These are phyloP conservation scores for Nelumbo lutea DNA, from an alignment of 164 flowering plant genomes.

Conservation along the genomic window DNA sequence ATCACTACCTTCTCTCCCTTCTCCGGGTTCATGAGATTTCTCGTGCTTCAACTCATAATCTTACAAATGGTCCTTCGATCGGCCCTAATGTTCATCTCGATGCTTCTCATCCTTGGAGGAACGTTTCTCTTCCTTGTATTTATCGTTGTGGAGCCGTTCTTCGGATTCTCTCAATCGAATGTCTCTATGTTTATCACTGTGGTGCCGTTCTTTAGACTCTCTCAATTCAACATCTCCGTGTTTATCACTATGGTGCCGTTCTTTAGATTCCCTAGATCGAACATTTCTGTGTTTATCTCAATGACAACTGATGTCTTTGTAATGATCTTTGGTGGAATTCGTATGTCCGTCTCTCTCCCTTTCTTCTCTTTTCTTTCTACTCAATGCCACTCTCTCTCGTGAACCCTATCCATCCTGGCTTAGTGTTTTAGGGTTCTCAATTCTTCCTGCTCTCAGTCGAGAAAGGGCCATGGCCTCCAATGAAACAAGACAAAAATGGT, in stretches of 20 bases:
- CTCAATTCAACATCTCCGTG: conserved; percentile 6
- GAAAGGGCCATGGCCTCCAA: too few relatives aligned
- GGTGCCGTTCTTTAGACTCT: conserved; percentile 12
- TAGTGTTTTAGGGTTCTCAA: neutral
- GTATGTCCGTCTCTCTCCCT: conserved; percentile 17
- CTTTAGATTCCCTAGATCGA: too few relatives aligned
- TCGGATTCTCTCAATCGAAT: neutral
- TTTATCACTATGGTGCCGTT: conserved; percentile 13
- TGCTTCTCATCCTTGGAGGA: conserved; percentile 14
- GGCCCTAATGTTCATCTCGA: conserved; percentile 15
- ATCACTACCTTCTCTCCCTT: conserved; percentile 20
- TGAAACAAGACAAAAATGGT: too few relatives aligned
- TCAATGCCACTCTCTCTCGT: conserved; percentile 6
- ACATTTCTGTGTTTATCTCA: neutral
- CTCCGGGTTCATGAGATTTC: conserved; percentile 22
- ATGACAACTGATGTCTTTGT: conserved; percentile 1
- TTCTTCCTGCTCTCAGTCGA: too few relatives aligned
- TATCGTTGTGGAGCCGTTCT: conserved; percentile 11
- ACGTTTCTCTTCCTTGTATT: conserved; percentile 13
- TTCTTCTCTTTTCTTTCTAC: conserved; percentile 10
- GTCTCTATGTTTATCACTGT: conserved; percentile 23
- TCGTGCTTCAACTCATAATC: conserved; percentile 23
- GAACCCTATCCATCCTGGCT: conserved; percentile 12
- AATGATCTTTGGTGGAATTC: neutral
- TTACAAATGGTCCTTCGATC: conserved; percentile 1